Evolutionary conservation across 2,329 filamentous ascomycete genomes (phyloP), one percentile per base, ranked within the genome.

Genomic region (Aspergillus brasiliensis): DNA sequence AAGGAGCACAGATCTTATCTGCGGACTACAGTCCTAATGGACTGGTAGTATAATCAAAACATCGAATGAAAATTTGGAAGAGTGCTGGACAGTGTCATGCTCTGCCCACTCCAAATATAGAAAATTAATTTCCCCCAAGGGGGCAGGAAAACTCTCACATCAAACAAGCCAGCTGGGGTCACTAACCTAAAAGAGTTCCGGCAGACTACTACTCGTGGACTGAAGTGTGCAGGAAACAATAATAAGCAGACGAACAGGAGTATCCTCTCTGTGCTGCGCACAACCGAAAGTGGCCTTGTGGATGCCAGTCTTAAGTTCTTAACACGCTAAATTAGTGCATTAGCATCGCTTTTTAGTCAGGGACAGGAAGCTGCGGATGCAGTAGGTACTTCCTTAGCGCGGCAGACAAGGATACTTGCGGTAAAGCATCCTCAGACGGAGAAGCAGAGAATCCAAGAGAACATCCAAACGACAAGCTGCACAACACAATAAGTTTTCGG

Each of bases 311-410:
- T n/a, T n/a, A n/a, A 27, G 52, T 11, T 11, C 34, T 34, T 55
- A 46, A 38, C 25, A 27, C 42, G 56, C 42, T 46, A 34, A 31
- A 28, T n/a, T 31, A 42, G 15, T 58, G 19, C 31, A 23, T 17
- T 57, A 57, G 48, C 48, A 17, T 49, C 31, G 47, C 34, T 23
- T 37, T 34, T 52, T 52, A 57, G 56, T 57, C 56, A 58, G 56
- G 27, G 38, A 52, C 56, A 53, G 44, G 51, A 51, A 58, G 48
- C 37, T 52, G 47, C 34, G 56, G 52, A 31, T 55, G 37, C 52
- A 55, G 23, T 31, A 46, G 38, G 52, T 17, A 42, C 25, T 42
- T 11, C 52, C 23, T 55, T 55, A 55, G 52, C 40, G 52, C 40
- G 38, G 28, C 25, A 17, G 40, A 28, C 38, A 27, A 55, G 27